phyloP scores from a whole-genome alignment of 306 rosid genomes.

The Hippophae gyantsensis region DNA sequence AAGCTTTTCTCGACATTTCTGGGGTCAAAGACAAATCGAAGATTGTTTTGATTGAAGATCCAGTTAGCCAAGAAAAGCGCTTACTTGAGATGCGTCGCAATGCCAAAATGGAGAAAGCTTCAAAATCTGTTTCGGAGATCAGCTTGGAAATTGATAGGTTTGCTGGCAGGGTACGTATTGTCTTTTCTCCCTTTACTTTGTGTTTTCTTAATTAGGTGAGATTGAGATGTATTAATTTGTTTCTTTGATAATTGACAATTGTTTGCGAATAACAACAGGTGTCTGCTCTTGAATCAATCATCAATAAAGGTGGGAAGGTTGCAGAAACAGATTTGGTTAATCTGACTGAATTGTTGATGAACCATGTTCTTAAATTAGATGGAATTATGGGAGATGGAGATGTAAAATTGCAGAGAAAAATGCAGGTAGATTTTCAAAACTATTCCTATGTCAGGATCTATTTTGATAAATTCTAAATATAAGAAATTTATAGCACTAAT shows the following conservation, averaged over 20 bases:
- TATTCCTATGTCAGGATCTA: too few species aligned
- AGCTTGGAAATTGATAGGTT: constrained; percentile 87
- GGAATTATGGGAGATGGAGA: constrained; percentile 84
- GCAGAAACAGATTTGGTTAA: constrained; percentile 63
- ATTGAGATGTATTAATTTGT: constrained; percentile 1
- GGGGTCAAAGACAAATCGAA: constrained; percentile 87
- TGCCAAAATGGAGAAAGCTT: constrained; percentile 85
- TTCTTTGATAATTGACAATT: constrained; percentile 15
- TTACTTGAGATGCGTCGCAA: constrained; percentile 62
- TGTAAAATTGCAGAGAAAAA: constrained; percentile 89
- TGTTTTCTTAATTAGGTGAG: background rate
- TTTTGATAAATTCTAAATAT: too few species aligned
- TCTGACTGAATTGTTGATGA: constrained; percentile 79
- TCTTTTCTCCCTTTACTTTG: background rate
- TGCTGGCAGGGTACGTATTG: constrained; percentile 53
- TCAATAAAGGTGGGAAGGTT: constrained; percentile 69
- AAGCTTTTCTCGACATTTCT: constrained; percentile 58
- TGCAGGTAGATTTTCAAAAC: constrained; percentile 49
- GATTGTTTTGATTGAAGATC: constrained; percentile 67
- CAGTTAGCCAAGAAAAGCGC: constrained; percentile 81
- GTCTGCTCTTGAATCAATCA: constrained; percentile 68
- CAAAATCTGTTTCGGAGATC: constrained; percentile 68
- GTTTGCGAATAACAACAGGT: constrained; percentile 42
- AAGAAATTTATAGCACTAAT: too few species aligned
- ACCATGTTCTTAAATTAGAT: constrained; percentile 76